Percentiles rank a stretch among this genome's conserved stretches.
phyloP scores from a whole-genome alignment of 441 rosid genomes.

The Adansonia madagascariensis region DNA sequence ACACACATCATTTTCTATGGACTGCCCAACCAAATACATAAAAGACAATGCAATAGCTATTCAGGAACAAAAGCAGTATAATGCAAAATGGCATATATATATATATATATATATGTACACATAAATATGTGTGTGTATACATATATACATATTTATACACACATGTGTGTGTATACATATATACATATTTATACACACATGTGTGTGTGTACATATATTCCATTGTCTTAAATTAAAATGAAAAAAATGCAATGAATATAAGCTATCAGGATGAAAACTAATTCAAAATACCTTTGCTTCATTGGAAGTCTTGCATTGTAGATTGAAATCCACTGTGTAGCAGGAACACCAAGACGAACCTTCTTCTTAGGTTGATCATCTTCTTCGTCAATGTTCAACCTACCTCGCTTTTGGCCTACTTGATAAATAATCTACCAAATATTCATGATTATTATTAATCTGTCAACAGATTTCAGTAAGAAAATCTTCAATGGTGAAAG shows the following conservation, averaged over 20 bases:
- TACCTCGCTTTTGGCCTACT: slow-evolving; percentile 97
- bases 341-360: slow-evolving; percentile 95
- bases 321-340: slow-evolving; percentile 95
- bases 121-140: too few species aligned
- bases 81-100: background rate
- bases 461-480: background rate
- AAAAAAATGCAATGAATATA: background rate
- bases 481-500: background rate
- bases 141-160: too few species aligned
- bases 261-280: background rate
- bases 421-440: slow-evolving; percentile 66
- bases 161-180: too few species aligned
- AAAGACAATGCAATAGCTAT: background rate
- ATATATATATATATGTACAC: too few species aligned
- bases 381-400: slow-evolving; percentile 88
- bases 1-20: background rate
- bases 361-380: slow-evolving; percentile 95
- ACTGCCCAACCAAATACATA: background rate
- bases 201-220: background rate
- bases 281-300: slow-evolving; percentile 81
- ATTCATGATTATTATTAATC: slow-evolving; percentile 19
- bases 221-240: background rate
- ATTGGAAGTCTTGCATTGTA: slow-evolving; percentile 96
- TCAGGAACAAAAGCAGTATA: background rate
- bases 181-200: too few species aligned